Percentiles rank a stretch among this genome's conserved stretches.
These are phyloP conservation scores for Dendryphion nanum DNA, from an alignment of 2,329 filamentous ascomycete species.

Conservation along the genomic window DNA sequence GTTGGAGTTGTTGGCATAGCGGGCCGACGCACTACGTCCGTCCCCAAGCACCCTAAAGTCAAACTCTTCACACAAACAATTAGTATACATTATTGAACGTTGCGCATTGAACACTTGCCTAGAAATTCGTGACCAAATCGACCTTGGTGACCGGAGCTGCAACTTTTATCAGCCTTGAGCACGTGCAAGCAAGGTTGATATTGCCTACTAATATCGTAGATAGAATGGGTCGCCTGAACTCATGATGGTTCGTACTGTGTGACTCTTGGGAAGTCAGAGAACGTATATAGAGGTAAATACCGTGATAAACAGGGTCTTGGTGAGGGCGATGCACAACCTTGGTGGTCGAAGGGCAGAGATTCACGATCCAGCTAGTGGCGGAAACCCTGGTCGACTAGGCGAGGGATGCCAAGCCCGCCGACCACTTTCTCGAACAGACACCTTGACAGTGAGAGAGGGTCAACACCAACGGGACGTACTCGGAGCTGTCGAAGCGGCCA, in stretches of 20 bases:
- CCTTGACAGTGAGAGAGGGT: conserved; percentile 31
- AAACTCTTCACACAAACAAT: conserved; percentile 66
- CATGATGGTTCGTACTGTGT: conserved; percentile 51
- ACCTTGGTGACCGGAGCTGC: conserved; percentile 92
- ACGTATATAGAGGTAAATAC: too few species aligned
- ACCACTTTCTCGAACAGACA: conserved; percentile 39
- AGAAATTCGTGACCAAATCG: conserved; percentile 98
- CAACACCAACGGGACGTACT: conserved; percentile 8
- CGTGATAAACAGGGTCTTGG: neutral
- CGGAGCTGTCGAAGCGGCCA: neutral
- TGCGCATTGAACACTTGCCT: conserved; percentile 57
- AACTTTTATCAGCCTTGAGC: conserved; percentile 14
- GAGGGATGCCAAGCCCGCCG: conserved; percentile 14
- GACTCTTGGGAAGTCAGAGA: too few species aligned
- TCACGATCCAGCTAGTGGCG: conserved; percentile 4
- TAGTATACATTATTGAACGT: neutral
- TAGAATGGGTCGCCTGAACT: conserved; percentile 82
- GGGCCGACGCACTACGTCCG: conserved; percentile 85
- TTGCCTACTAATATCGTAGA: conserved; percentile 91
- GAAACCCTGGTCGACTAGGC: conserved; percentile 12
- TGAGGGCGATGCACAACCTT: neutral
- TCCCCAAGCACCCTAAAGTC: conserved; percentile 92
- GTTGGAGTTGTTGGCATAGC: conserved; percentile 99
- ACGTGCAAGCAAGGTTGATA: neutral
- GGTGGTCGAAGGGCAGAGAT: conserved; percentile 1